A percentile compares a stretch with the other conserved stretches of the same genome.
Evolutionary conservation across 768 basidiomycete species (phyloP).

Genomic region (Leccinum obscurum): DNA sequence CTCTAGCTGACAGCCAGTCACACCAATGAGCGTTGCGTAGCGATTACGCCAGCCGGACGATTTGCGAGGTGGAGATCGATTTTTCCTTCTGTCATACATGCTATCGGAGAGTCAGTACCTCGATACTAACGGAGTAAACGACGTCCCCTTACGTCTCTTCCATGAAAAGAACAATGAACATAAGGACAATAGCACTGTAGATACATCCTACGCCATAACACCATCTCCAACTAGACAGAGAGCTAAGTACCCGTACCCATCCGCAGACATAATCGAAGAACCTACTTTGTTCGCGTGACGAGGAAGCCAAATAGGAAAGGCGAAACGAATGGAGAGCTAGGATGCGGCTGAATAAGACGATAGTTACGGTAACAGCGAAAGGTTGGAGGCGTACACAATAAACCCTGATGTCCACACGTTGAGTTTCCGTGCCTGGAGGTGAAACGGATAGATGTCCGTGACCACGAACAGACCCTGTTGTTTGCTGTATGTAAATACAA

Average conservation of each 20-base stretch:
- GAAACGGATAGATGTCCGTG: slow-evolving; percentile 54
- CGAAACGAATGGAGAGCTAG: slow-evolving; percentile 27
- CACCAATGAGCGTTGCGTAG: slow-evolving; percentile 48
- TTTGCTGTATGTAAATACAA: background rate
- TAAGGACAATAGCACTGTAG: slow-evolving; percentile 45
- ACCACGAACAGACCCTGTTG: slow-evolving; percentile 44
- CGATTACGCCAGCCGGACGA: slow-evolving; percentile 39
- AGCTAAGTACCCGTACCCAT: slow-evolving; percentile 6
- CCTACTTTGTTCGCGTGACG: slow-evolving; percentile 28
- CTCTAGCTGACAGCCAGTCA: slow-evolving; percentile 47
- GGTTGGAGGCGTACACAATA: slow-evolving; percentile 48
- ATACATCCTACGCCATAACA: slow-evolving; percentile 55
- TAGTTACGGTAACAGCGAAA: slow-evolving; percentile 28
- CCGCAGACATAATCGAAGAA: background rate
- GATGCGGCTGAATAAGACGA: slow-evolving; percentile 26
- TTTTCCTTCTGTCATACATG: slow-evolving; percentile 48
- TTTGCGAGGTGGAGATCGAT: slow-evolving; percentile 29
- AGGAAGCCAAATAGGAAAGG: slow-evolving; percentile 34
- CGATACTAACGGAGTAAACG: background rate
- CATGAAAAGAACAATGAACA: slow-evolving; percentile 44
- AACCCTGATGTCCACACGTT: slow-evolving; percentile 57
- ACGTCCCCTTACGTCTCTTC: slow-evolving; percentile 46
- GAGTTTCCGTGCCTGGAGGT: slow-evolving; percentile 51
- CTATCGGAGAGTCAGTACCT: slow-evolving; percentile 24
- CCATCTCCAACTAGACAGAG: slow-evolving; percentile 43